Conservation (phyloP, 176 grass and related monocot species). For the Luzula sylvatica region DNA sequence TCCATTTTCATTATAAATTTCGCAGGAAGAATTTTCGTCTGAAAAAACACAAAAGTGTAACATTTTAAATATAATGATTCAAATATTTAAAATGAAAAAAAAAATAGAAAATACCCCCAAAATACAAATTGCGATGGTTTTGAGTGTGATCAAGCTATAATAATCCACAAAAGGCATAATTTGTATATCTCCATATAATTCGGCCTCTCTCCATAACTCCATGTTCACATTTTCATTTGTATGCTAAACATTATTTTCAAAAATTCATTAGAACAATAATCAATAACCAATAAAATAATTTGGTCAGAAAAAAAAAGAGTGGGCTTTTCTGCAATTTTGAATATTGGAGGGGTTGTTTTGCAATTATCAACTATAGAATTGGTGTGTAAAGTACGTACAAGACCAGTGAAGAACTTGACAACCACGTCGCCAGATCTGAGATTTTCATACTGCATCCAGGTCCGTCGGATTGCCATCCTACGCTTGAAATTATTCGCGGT, state of each 20-base stretch:
- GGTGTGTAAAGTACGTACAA: slow-evolving; percentile 52
- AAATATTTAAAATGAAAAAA: slow-evolving; percentile 22
- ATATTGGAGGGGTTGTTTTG: too few species aligned
- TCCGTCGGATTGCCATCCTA: slow-evolving; percentile 68
- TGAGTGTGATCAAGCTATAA: slow-evolving; percentile 78
- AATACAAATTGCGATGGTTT: slow-evolving; percentile 61
- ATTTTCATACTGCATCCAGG: slow-evolving; percentile 86
- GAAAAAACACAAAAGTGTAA: slow-evolving; percentile 17
- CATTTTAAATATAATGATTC: slow-evolving; percentile 6
- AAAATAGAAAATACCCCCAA: slow-evolving; percentile 52
- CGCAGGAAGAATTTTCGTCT: slow-evolving; percentile 61
- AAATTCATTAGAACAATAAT: slow-evolving; percentile 15
- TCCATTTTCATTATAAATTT: slow-evolving; percentile 99
- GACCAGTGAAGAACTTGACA: slow-evolving; percentile 77
- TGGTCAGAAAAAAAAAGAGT: too few species aligned
- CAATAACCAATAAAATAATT: slow-evolving; percentile 2
- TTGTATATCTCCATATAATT: slow-evolving; percentile 75
- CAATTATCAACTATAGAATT: too few species aligned
- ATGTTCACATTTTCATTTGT: slow-evolving; percentile 69
- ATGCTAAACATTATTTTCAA: slow-evolving; percentile 35
- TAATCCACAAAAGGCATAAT: slow-evolving; percentile 96
- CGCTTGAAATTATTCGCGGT: slow-evolving; percentile 91
- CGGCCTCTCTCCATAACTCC: slow-evolving; percentile 77
- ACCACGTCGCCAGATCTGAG: slow-evolving; percentile 64
- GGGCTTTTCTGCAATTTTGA: too few species aligned